phyloP scores from a whole-genome alignment of 176 grass and related monocot genomes.

The Rhipidocladum racemiflorum region DNA sequence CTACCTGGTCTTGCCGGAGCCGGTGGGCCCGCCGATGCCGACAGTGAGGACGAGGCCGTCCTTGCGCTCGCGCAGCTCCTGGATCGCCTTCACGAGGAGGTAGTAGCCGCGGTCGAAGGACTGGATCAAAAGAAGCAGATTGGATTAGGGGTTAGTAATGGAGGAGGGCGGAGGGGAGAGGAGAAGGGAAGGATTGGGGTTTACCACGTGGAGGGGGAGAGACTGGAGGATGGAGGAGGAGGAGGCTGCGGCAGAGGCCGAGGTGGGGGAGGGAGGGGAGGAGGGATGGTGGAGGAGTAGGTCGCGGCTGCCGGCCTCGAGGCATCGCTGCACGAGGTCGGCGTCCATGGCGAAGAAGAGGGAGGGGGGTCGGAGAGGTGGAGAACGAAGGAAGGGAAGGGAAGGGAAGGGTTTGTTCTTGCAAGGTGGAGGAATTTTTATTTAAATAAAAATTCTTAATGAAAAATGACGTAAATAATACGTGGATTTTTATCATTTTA shows the following conservation, averaged over 20 bases:
- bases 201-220: conserved; percentile 93
- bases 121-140: conserved; percentile 26
- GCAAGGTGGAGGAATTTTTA: neutral
- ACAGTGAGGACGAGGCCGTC: conserved; percentile 82
- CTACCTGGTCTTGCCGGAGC: conserved; percentile 94
- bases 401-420: neutral
- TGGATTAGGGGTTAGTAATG: neutral
- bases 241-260: conserved; percentile 41
- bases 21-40: conserved; percentile 87
- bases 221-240: conserved; percentile 89
- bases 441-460: no score
- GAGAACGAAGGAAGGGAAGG: conserved; percentile 28
- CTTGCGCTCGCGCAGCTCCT: conserved; percentile 93
- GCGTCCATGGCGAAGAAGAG: conserved; percentile 41
- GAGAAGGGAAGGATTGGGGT: neutral
- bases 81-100: conserved; percentile 95
- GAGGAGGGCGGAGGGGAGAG: neutral
- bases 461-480: no score
- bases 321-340: conserved; percentile 56
- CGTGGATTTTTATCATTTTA: no score
- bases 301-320: conserved; percentile 43
- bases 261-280: conserved; percentile 40
- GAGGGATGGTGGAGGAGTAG: conserved; percentile 31
- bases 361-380: neutral
- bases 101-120: conserved; percentile 96